These are phyloP conservation scores for Didymella lethalis DNA, from an alignment of 2,329 filamentous ascomycete species.

Conservation along the genomic window DNA sequence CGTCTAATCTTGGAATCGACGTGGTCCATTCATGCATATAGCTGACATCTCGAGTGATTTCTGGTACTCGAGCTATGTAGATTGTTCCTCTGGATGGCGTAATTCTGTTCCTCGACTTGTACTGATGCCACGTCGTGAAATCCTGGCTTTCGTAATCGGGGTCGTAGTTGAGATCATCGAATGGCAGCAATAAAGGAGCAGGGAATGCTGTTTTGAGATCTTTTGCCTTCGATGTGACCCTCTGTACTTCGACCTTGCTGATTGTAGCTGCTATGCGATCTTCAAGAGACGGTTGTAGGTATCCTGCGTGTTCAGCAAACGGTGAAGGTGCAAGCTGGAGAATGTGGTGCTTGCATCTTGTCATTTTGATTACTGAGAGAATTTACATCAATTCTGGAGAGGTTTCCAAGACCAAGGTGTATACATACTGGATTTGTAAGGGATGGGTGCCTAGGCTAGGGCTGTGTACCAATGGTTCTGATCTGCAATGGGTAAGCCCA, in stretches of 20 bases:
- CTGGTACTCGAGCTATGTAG: conserved; percentile 62
- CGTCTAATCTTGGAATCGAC: conserved; percentile 24
- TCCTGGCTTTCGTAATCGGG: conserved; percentile 62
- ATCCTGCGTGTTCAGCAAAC: conserved; percentile 49
- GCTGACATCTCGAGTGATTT: conserved; percentile 46
- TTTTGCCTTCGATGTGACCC: conserved; percentile 1
- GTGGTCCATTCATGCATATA: conserved; percentile 57
- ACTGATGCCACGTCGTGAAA: conserved; percentile 58
- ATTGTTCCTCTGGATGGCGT: conserved; percentile 55
- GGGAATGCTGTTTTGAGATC: conserved; percentile 57
- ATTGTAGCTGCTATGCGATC: conserved; percentile 28
- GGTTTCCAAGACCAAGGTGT: neutral
- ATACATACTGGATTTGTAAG: neutral
- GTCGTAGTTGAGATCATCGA: conserved; percentile 65
- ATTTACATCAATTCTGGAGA: neutral
- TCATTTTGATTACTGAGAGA: neutral
- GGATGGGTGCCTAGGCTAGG: neutral
- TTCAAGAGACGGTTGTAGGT: conserved; percentile 34
- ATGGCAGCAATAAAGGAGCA: conserved; percentile 66
- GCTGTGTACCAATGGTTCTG: neutral
- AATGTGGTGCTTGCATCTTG: conserved; percentile 7
- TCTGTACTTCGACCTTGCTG: conserved; percentile 29
- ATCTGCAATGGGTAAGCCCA: neutral
- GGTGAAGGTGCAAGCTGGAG: conserved; percentile 38
- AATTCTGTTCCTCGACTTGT: conserved; percentile 57